Percentiles rank a stretch among this genome's conserved stretches.
Conservation (phyloP, 2,329 filamentous ascomycete genomes). For the Didymellaceae sp. region DNA sequence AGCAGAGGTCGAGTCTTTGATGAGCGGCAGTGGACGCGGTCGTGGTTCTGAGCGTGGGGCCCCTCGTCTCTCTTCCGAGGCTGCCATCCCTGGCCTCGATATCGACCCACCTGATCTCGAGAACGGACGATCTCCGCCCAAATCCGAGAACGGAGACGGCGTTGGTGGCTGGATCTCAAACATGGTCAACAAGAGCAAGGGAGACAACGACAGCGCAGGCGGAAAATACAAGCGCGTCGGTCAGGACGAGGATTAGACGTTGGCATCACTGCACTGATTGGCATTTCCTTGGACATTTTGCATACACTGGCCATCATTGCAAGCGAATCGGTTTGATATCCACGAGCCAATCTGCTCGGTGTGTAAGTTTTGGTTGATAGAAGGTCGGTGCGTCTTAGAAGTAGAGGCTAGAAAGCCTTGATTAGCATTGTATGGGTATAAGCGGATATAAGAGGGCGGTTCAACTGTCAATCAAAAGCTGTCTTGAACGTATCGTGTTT, state of each 20-base stretch:
- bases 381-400: constrained; percentile 36
- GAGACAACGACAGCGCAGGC: constrained; percentile 50
- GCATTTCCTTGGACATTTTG: constrained; percentile 31
- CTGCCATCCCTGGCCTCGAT: constrained; percentile 78
- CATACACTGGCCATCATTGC: constrained; percentile 24
- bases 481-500: constrained; percentile 4
- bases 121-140: constrained; percentile 54
- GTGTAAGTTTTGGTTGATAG: constrained; percentile 36
- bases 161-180: constrained; percentile 73
- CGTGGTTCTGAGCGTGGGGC: constrained; percentile 11
- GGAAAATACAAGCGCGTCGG: constrained; percentile 56
- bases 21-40: constrained; percentile 67
- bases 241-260: constrained; percentile 47
- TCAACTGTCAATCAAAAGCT: constrained; percentile 19
- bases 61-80: constrained; percentile 60
- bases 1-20: constrained; percentile 81
- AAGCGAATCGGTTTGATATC: constrained; percentile 37
- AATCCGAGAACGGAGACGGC: constrained; percentile 56
- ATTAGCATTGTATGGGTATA: constrained; percentile 24
- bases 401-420: constrained; percentile 12
- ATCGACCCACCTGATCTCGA: constrained; percentile 76
- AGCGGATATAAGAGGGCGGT: constrained; percentile 3
- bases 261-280: constrained; percentile 14
- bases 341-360: constrained; percentile 24
- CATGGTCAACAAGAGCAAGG: constrained; percentile 64